phyloP scores from a whole-genome alignment of 2,329 filamentous ascomycete species.

The Diaporthe sp. region DNA sequence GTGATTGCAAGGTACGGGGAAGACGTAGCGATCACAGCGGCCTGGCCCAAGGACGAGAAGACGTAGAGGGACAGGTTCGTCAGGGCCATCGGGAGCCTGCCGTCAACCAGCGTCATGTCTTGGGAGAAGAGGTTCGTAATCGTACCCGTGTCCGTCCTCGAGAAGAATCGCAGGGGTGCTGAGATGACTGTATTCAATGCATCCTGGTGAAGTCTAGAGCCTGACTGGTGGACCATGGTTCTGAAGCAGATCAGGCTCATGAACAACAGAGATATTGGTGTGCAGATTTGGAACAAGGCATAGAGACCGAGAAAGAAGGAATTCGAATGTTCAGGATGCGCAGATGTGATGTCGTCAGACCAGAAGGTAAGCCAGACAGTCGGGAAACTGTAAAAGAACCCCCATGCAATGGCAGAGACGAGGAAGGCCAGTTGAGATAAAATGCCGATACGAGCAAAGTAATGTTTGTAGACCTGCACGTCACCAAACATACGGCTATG shows the following conservation, averaged over 20 bases:
- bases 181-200: constrained; percentile 49
- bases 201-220: constrained; percentile 41
- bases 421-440: constrained; percentile 41
- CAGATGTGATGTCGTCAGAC: background rate
- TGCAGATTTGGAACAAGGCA: background rate
- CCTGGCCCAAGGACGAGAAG: constrained; percentile 12
- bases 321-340: background rate
- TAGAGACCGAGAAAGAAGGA: constrained; percentile 1
- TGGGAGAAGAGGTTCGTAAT: constrained; percentile 46
- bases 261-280: background rate
- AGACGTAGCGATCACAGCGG: constrained; percentile 5
- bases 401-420: constrained; percentile 39
- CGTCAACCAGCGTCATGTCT: constrained; percentile 56
- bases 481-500: constrained; percentile 21
- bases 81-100: constrained; percentile 50
- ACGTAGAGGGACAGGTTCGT: constrained; percentile 41
- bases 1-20: constrained; percentile 19
- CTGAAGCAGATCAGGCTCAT: background rate
- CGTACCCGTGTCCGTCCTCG: constrained; percentile 43
- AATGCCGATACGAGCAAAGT: constrained; percentile 46
- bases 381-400: constrained; percentile 47
- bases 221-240: background rate
- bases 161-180: constrained; percentile 46
- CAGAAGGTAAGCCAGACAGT: constrained; percentile 47
- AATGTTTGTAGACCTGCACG: constrained; percentile 51